Conservation (phyloP, 352 stramenopile species). For the Pythium sukuiense region DNA sequence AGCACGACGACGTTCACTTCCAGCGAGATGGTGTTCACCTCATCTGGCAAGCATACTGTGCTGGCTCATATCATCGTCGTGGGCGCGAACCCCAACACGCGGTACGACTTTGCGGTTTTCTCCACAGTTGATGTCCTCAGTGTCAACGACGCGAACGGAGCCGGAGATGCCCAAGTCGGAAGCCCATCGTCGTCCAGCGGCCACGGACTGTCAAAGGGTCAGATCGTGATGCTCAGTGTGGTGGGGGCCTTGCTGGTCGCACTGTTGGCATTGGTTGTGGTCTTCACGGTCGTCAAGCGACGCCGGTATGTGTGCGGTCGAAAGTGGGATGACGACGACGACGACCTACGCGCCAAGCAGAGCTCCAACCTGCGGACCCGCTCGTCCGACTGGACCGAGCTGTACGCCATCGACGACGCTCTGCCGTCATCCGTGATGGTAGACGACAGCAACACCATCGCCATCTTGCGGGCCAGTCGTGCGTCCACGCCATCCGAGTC, state of each 20-base stretch:
- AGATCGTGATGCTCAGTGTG: slow-evolving; percentile 29
- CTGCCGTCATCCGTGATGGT: slow-evolving; percentile 34
- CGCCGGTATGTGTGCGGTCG: slow-evolving; percentile 6
- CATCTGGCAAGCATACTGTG: slow-evolving; percentile 30
- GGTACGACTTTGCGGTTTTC: slow-evolving; percentile 40
- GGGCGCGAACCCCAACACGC: slow-evolving; percentile 10
- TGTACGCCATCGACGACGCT: slow-evolving; percentile 44
- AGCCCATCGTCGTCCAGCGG: not conserved
- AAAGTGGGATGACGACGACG: slow-evolving; percentile 14
- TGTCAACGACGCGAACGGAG: not conserved
- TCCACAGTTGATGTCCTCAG: slow-evolving; percentile 19
- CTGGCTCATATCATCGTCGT: slow-evolving; percentile 40
- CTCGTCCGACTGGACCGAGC: slow-evolving; percentile 46
- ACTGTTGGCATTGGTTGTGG: slow-evolving; percentile 25
- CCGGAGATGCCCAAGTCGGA: slow-evolving; percentile 1
- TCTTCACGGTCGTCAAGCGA: slow-evolving; percentile 2
- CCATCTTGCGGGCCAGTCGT: slow-evolving; percentile 48
- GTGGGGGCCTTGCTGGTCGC: slow-evolving; percentile 29
- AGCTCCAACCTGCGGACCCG: slow-evolving; percentile 26
- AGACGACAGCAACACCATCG: slow-evolving; percentile 47
- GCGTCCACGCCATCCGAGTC: slow-evolving; percentile 34
- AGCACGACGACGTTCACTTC: slow-evolving; percentile 14
- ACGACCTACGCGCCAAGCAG: slow-evolving; percentile 10
- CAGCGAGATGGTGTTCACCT: slow-evolving; percentile 29
- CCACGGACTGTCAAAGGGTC: slow-evolving; percentile 23